These are phyloP conservation scores for Schizopora paradoxa DNA, from an alignment of 1,284 basidiomycete species.

Conservation along the genomic window DNA sequence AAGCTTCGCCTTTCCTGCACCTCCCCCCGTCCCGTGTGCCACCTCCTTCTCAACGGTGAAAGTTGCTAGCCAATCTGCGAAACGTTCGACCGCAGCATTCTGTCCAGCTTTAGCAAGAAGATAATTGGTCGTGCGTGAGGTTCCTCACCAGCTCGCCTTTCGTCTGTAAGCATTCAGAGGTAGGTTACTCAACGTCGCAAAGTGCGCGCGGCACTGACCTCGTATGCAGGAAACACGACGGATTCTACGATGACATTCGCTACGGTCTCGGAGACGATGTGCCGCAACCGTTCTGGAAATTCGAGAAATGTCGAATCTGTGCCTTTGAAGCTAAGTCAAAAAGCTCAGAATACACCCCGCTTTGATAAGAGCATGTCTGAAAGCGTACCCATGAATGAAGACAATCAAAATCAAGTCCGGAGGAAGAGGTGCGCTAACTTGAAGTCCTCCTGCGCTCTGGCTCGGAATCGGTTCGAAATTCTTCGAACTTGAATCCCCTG, in stretches of 20 bases:
- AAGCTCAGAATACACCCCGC: neutral
- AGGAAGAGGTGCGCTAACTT: conserved; percentile 18
- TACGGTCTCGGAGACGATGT: conserved; percentile 63
- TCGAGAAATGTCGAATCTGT: conserved; percentile 71
- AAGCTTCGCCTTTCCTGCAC: conserved; percentile 75
- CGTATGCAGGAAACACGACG: conserved; percentile 84
- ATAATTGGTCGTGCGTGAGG: conserved; percentile 7
- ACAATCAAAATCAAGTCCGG: conserved; percentile 42
- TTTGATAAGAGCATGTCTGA: neutral
- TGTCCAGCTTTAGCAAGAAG: conserved; percentile 28
- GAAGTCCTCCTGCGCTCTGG: too few species aligned
- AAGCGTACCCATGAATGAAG: conserved; percentile 52
- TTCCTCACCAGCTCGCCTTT: conserved; percentile 77
- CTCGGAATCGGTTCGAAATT: too few species aligned
- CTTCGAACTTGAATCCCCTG: too few species aligned
- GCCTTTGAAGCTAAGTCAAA: conserved; percentile 54
- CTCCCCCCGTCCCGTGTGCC: conserved; percentile 56
- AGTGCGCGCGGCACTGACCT: conserved; percentile 44
- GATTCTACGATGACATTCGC: conserved; percentile 58
- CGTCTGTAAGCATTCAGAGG: conserved; percentile 42
- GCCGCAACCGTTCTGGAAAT: conserved; percentile 73
- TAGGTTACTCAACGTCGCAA: conserved; percentile 12
- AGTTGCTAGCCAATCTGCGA: conserved; percentile 86
- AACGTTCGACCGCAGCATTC: conserved; percentile 76
- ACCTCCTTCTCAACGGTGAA: conserved; percentile 77